These are phyloP conservation scores for Volvox carteri DNA, from an alignment of 163 green algal species.

Conservation along the genomic window DNA sequence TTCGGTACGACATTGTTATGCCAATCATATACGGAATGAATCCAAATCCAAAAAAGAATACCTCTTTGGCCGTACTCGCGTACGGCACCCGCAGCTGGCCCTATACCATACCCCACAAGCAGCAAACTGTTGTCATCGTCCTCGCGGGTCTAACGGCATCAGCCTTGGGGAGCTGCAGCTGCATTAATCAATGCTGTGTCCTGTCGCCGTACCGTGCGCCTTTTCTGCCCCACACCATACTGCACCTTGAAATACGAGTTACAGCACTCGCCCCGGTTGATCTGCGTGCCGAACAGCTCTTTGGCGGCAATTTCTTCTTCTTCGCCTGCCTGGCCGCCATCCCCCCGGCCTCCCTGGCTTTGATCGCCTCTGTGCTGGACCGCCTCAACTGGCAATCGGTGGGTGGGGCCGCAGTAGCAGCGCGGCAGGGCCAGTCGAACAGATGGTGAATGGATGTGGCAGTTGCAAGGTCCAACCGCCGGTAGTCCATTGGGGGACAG, in stretches of 20 bases:
- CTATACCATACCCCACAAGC: too few relatives aligned
- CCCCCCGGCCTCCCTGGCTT: not conserved
- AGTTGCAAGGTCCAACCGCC: not conserved
- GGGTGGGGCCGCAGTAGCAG: too few relatives aligned
- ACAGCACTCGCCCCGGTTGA: too few relatives aligned
- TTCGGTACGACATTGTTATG: not conserved
- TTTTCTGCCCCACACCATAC: not conserved
- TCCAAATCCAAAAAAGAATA: not conserved
- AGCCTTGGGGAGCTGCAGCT: too few relatives aligned
- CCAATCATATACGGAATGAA: not conserved
- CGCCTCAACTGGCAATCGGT: slow-evolving; percentile 21
- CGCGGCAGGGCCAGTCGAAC: too few relatives aligned
- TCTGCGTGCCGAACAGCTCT: not conserved
- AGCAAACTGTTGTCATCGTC: too few relatives aligned
- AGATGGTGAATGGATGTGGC: too few relatives aligned
- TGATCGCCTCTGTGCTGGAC: not conserved
- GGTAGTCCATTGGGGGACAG: not conserved
- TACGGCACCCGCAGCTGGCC: not conserved
- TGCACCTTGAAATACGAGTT: not conserved
- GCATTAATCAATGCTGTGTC: too few relatives aligned
- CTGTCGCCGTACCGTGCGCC: too few relatives aligned
- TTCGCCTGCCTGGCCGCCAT: slow-evolving; percentile 16
- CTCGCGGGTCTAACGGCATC: too few relatives aligned
- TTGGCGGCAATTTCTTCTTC: slow-evolving; percentile 19
- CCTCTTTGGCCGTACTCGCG: not conserved